Base-by-base conservation (phyloP, 1,139 yeast species). In the Diutina pseudorugosa region DNA sequence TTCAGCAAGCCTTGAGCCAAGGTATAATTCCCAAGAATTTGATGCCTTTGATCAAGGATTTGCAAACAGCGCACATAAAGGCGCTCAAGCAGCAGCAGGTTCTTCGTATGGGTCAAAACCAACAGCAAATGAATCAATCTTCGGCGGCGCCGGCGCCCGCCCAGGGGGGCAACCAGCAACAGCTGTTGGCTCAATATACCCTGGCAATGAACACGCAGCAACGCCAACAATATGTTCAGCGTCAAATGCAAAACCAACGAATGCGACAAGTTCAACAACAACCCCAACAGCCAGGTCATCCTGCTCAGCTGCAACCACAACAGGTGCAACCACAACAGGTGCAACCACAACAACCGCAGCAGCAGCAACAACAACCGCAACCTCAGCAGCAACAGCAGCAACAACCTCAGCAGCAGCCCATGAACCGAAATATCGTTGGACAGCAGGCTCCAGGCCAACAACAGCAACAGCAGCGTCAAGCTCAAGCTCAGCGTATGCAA, bases 1-100 rank as follows among this genome's bases (percentile, higher is more conserved):
- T 90, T 27, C 82, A 85, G 63, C 88, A 85, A 52, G 76, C 85
- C 58, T 74, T 85, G 52, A 79, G 77, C 55, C 77, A 79, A 57
- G 82, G 79, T 54, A 71, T 78, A 52, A 69, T 85, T 33, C 79
- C 85, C 0, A 74, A 75, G 4, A 73, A 78, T 20, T 75, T 77
- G 21, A 67, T 83, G 67, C 76, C 77, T 5, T 65, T 76, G 41
- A 77, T 85, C 54, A 80, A 78, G 60, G 83, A 80, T 53, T 80
- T 82, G 8, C 85, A 84, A 61, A 71, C 74, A 47, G 71, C 82
- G 50, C 90, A 85, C 64, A 66, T 71, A 51, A 45, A 45, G 40
- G 36, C 23, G 36, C 16, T 45, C 23, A 25, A 27, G 8, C 78
- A 75, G 52, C 65, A 77, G 62, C 67, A 78, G 30, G 62, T 66